phyloP scores from a whole-genome alignment of 345 rosid species.

The Pugionium cornutum region DNA sequence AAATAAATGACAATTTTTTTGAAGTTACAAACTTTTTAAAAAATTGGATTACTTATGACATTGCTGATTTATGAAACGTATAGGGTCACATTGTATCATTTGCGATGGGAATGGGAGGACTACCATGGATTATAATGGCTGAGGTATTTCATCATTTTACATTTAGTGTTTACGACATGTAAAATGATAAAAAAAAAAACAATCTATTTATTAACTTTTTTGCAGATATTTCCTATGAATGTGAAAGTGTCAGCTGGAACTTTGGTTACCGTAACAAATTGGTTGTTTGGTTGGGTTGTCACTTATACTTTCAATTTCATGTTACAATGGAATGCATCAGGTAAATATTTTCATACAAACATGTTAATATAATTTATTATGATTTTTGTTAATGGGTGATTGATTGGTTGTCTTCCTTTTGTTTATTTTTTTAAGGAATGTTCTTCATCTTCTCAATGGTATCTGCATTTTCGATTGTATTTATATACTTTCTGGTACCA shows the following conservation, averaged over 20 bases:
- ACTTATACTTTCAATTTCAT: constrained; percentile 50
- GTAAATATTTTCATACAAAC: constrained; percentile 19
- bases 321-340: constrained; percentile 52
- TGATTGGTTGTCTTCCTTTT: not conserved
- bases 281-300: constrained; percentile 49
- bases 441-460: constrained; percentile 45
- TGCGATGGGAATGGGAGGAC: constrained; percentile 52
- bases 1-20: not conserved
- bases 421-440: constrained; percentile 44
- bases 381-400: not conserved
- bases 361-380: too few species aligned
- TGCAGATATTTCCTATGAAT: constrained; percentile 53
- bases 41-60: not conserved
- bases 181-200: too few species aligned
- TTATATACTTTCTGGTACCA: constrained; percentile 49
- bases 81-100: constrained; percentile 44
- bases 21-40: not conserved
- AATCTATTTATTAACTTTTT: not conserved
- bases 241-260: constrained; percentile 62
- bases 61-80: not conserved
- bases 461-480: constrained; percentile 30
- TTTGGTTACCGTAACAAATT: constrained; percentile 44
- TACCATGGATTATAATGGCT: constrained; percentile 63
- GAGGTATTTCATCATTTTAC: constrained; percentile 46
- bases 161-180: too few species aligned